Evolutionary conservation across 1,139 yeast genomes (phyloP).

Genomic region (Chernovozyma sophiae-reginae): DNA sequence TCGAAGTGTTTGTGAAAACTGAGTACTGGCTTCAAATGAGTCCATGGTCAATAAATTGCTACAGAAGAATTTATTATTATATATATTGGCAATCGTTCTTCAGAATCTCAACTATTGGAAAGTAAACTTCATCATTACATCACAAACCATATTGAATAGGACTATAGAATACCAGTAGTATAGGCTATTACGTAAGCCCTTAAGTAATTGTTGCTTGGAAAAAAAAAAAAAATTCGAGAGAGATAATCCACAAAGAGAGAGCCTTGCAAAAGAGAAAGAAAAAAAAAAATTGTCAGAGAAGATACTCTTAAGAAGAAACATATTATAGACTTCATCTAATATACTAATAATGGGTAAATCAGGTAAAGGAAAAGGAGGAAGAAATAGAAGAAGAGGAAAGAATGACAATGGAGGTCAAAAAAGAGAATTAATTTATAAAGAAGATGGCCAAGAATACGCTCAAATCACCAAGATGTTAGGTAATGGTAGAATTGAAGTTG

Average conservation of each 20-base stretch:
- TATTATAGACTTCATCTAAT: too few species aligned
- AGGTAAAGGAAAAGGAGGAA: slow-evolving; percentile 60
- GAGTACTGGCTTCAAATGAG: slow-evolving; percentile 72
- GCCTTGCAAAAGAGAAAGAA: neutral
- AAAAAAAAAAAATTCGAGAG: neutral
- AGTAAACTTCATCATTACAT: too few species aligned
- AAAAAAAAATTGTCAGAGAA: neutral
- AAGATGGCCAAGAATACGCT: slow-evolving; percentile 98
- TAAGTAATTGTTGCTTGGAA: too few species aligned
- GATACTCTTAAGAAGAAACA: neutral
- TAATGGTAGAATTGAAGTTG: slow-evolving; percentile 93
- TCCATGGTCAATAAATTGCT: too few species aligned
- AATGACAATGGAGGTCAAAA: slow-evolving; percentile 87
- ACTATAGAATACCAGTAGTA: too few species aligned
- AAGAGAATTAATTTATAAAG: slow-evolving; percentile 88
- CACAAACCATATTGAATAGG: too few species aligned
- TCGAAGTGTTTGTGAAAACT: slow-evolving; percentile 59
- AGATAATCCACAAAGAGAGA: neutral
- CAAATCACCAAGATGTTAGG: slow-evolving; percentile 98
- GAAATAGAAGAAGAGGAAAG: slow-evolving; percentile 99
- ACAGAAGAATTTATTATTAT: too few species aligned
- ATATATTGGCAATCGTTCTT: too few species aligned
- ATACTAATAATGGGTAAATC: slow-evolving; percentile 49
- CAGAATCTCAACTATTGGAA: too few species aligned
- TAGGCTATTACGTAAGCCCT: too few species aligned